These are phyloP conservation scores for Calonectria henricotiae DNA, from an alignment of 2,329 filamentous ascomycete genomes.

Conservation along the genomic window DNA sequence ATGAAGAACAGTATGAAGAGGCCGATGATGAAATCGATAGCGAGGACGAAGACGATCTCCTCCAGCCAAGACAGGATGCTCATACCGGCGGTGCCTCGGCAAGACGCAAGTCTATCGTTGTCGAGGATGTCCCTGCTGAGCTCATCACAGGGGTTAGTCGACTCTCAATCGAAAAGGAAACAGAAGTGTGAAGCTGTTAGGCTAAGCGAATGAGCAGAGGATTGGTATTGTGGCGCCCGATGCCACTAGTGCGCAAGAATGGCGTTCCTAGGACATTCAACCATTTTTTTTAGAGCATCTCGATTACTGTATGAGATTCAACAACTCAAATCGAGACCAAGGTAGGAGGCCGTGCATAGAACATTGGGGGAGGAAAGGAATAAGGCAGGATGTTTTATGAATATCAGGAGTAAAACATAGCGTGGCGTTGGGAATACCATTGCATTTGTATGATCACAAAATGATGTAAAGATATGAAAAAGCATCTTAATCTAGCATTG, in stretches of 20 bases:
- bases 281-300: constrained; percentile 1
- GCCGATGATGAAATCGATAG: constrained; percentile 52
- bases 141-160: constrained; percentile 74
- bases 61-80: constrained; percentile 41
- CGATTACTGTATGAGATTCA: constrained; percentile 53
- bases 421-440: constrained; percentile 55
- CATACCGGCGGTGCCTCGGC: constrained; percentile 41
- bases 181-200: constrained; percentile 45
- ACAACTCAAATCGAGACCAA: constrained; percentile 32
- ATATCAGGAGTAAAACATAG: constrained; percentile 53
- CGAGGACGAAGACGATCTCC: constrained; percentile 45
- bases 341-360: constrained; percentile 10
- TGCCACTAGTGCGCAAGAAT: constrained; percentile 35
- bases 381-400: constrained; percentile 28
- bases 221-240: constrained; percentile 39
- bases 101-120: constrained; percentile 47
- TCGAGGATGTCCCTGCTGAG: constrained; percentile 70
- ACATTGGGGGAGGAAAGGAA: constrained; percentile 8
- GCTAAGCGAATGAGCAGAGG: constrained; percentile 53
- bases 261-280: constrained; percentile 41
- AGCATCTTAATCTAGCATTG: constrained; percentile 40
- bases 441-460: constrained; percentile 46
- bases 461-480: constrained; percentile 45
- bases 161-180: constrained; percentile 64
- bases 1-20: constrained; percentile 62